These are phyloP conservation scores for Brassica nigra DNA, from an alignment of 345 rosid genomes.

Conservation along the genomic window DNA sequence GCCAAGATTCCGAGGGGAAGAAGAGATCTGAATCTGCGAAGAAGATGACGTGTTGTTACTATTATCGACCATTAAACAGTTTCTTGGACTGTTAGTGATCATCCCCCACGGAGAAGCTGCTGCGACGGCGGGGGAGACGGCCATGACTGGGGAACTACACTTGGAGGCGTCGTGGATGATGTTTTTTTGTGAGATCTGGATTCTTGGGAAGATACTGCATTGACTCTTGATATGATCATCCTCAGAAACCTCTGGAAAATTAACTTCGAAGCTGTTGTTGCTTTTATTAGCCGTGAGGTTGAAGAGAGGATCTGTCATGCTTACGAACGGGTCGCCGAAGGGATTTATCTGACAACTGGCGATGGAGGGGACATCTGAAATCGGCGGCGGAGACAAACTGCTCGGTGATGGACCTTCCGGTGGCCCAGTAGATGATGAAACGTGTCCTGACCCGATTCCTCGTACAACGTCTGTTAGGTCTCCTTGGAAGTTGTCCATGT, in stretches of 20 bases:
- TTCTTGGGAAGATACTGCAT: slow-evolving; percentile 58
- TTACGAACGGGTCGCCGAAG: slow-evolving; percentile 87
- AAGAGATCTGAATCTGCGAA: slow-evolving; percentile 75
- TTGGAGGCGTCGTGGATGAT: slow-evolving; percentile 43
- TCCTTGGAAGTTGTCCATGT: slow-evolving; percentile 79
- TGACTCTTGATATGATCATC: slow-evolving; percentile 46
- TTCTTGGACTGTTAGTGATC: slow-evolving; percentile 46
- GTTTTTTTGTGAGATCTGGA: slow-evolving; percentile 66
- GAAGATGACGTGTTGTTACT: slow-evolving; percentile 34
- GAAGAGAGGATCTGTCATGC: slow-evolving; percentile 70
- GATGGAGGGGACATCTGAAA: slow-evolving; percentile 37
- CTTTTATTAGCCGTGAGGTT: slow-evolving; percentile 30
- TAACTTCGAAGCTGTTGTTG: slow-evolving; percentile 18
- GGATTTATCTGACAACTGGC: slow-evolving; percentile 12
- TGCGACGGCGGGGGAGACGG: slow-evolving; percentile 15
- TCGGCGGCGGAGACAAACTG: slow-evolving; percentile 7
- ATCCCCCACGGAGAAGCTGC: slow-evolving; percentile 47
- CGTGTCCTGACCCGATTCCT: slow-evolving; percentile 46
- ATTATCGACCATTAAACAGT: slow-evolving; percentile 50
- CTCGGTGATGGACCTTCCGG: slow-evolving; percentile 27
- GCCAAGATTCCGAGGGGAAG: slow-evolving; percentile 85
- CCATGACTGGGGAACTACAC: slow-evolving; percentile 50
- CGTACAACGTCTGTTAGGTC: slow-evolving; percentile 78
- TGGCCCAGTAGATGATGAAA: slow-evolving; percentile 36
- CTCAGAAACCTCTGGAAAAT: slow-evolving; percentile 39